Conservation (phyloP, 805 yeast species). For the Metschnikowia santaceciliae region DNA sequence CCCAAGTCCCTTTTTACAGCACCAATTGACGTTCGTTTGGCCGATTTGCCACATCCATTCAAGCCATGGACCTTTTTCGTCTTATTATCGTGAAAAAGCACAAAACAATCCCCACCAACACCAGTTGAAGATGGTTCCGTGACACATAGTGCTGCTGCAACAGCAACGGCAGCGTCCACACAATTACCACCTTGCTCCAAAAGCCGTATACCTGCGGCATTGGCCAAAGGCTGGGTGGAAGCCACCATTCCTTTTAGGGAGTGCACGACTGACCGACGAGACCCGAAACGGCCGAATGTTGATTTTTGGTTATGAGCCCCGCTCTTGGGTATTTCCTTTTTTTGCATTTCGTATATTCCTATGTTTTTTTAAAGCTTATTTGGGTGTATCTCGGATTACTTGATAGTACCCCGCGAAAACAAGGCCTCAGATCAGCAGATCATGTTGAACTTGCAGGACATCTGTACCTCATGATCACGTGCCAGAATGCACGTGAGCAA, state of each 20-base stretch:
- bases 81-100: conserved; percentile 47
- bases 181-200: conserved; percentile 71
- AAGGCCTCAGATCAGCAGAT: too few species aligned
- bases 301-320: not conserved
- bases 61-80: conserved; percentile 56
- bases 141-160: conserved; percentile 51
- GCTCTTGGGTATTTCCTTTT: not conserved
- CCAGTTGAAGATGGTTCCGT: conserved; percentile 61
- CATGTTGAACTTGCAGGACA: too few species aligned
- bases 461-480: too few species aligned
- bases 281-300: conserved; percentile 32
- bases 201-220: conserved; percentile 65
- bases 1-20: conserved; percentile 35
- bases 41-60: conserved; percentile 75
- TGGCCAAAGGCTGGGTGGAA: conserved; percentile 74
- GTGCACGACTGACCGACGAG: conserved; percentile 71
- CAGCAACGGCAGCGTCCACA: conserved; percentile 61
- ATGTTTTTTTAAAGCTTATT: too few species aligned
- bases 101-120: conserved; percentile 68
- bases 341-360: too few species aligned
- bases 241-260: conserved; percentile 71
- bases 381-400: too few species aligned
- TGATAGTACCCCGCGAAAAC: too few species aligned
- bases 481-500: too few species aligned
- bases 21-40: conserved; percentile 47